Base-by-base conservation (phyloP, 495 filamentous ascomycete species). In the Penicillium manginii region DNA sequence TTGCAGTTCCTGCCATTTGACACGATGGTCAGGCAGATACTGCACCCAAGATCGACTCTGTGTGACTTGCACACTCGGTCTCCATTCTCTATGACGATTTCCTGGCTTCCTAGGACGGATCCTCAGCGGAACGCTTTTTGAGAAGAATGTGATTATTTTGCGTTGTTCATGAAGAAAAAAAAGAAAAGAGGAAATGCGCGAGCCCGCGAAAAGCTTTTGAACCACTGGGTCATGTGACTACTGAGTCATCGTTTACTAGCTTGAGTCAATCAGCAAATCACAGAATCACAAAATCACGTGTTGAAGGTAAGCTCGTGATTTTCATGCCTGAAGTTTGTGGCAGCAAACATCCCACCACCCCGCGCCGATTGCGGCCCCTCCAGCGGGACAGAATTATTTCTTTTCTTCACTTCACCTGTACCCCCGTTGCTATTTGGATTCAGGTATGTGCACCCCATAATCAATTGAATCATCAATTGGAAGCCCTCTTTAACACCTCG, bases 21-120 rank as follows among this genome's bases (percentile, higher is more conserved):
- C 69, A 63, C 49, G 54, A 57, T 68, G 69, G 71, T 68, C 63
- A 66, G 69, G 66, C 67, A 79, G 80, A 76, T 77, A 82, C 81
- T 82, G 84, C 85, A 88, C 85, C 85, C 85, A 88, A 86, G 85
- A 87, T 82, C 81, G 73, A 79, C 76, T 70, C 75, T 73, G 75
- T 75, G 63, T 63, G 47, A 35, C 37, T 61, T 61, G 58, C 48
- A 61, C 64, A 72, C 67, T 78, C 75, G 63, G 52, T 86, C 84
- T 87, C 81, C 84, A 84, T 86, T 85, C 84, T 81, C 65, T 77
- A 78, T 79, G 78, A 86, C 81, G 83, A 83, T 82, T 85, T 82
- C 81, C 76, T 71, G 79, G 76, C 73, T 80, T 87, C 84, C 79
- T 86, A 71, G 81, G 83, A 68, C 63, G 53, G 65, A 58, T 72